Evolutionary conservation across 371 early-diverging fungal species (phyloP).

Genomic region (Mortierella sp.): DNA sequence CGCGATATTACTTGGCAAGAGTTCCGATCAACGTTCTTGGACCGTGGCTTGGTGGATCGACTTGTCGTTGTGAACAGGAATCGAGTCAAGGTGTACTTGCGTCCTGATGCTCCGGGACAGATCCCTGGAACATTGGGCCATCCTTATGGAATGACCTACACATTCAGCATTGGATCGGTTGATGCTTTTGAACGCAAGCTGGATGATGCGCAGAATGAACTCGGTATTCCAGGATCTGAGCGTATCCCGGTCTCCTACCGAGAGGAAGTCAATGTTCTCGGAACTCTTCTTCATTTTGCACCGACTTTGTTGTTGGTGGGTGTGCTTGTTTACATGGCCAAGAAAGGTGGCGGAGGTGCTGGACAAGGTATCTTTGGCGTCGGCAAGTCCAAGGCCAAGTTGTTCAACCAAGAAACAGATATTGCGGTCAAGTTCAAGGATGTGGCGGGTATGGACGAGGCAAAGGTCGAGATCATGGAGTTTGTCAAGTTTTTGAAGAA

Average conservation of each 20-base stretch:
- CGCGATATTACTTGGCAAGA: slow-evolving; percentile 93
- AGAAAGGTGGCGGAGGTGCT: slow-evolving; percentile 78
- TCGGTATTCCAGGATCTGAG: slow-evolving; percentile 89
- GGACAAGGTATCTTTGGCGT: slow-evolving; percentile 93
- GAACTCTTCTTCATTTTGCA: slow-evolving; percentile 86
- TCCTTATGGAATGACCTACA: slow-evolving; percentile 57
- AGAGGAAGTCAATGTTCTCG: slow-evolving; percentile 77
- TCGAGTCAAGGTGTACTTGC: slow-evolving; percentile 82
- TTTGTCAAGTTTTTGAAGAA: slow-evolving; percentile 99
- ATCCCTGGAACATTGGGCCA: slow-evolving; percentile 55
- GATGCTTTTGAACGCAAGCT: slow-evolving; percentile 94
- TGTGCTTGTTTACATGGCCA: slow-evolving; percentile 85
- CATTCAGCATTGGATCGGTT: slow-evolving; percentile 95
- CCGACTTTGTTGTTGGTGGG: slow-evolving; percentile 94
- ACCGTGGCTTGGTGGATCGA: slow-evolving; percentile 92
- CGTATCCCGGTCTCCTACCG: slow-evolving; percentile 91
- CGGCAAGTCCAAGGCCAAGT: slow-evolving; percentile 95
- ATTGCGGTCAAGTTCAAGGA: slow-evolving; percentile 98
- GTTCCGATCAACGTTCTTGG: slow-evolving; percentile 86
- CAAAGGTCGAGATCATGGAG: slow-evolving; percentile 99
- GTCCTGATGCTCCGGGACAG: slow-evolving; percentile 72
- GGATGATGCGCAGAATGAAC: slow-evolving; percentile 90
- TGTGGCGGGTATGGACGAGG: slow-evolving; percentile 99
- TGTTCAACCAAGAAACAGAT: slow-evolving; percentile 97
- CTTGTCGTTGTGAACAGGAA: slow-evolving; percentile 88